Conservation (phyloP, 495 filamentous ascomycete genomes). For the Lentithecium fluviatile region DNA sequence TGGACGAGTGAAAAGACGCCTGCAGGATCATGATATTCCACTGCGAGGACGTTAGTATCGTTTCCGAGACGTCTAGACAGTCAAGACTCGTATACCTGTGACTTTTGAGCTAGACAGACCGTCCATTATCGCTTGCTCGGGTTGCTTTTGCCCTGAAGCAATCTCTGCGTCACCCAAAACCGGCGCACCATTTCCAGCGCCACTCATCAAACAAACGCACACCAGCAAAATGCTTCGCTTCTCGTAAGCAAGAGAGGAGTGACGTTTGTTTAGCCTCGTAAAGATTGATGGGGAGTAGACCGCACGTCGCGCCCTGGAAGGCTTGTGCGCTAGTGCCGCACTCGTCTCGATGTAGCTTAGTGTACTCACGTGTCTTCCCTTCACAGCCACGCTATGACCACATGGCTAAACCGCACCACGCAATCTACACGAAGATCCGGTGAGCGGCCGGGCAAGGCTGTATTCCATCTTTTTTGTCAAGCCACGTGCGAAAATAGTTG, state of each 20-base stretch:
- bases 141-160: conserved; percentile 21
- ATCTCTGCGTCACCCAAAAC: conserved; percentile 29
- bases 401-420: neutral
- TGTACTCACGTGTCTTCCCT: neutral
- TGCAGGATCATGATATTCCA: conserved; percentile 81
- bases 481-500: no score
- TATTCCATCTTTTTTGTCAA: no score
- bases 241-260: conserved; percentile 1
- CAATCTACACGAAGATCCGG: no score
- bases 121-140: conserved; percentile 39
- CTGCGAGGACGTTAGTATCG: conserved; percentile 25
- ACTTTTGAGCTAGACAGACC: conserved; percentile 68
- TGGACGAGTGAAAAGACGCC: conserved; percentile 80
- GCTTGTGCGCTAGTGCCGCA: neutral
- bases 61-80: neutral
- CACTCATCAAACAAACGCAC: conserved; percentile 31
- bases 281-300: neutral
- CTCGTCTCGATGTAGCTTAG: neutral
- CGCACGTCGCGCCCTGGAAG: neutral
- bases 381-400: neutral
- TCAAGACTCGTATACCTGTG: conserved; percentile 52
- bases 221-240: neutral
- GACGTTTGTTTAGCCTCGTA: conserved; percentile 13
- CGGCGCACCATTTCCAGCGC: conserved; percentile 34
- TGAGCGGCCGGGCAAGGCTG: no score